A percentile compares a stretch with the other conserved stretches of the same genome.
Evolutionary conservation across 768 basidiomycete species (phyloP).

Genomic region (Boletus bicolor): DNA sequence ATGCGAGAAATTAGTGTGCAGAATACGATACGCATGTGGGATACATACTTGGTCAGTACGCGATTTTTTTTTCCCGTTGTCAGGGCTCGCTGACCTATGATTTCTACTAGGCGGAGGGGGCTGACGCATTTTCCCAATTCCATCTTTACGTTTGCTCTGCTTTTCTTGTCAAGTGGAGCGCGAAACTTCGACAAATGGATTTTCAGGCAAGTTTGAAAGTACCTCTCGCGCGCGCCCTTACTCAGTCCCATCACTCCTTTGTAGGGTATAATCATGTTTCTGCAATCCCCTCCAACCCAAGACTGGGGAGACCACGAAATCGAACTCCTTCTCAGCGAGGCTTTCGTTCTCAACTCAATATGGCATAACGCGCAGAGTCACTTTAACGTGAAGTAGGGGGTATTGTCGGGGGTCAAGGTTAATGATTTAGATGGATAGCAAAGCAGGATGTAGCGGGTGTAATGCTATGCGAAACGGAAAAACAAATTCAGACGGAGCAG

Average conservation of each 20-base stretch:
- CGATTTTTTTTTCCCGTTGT: neutral
- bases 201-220: slow-evolving; percentile 70
- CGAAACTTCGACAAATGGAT: slow-evolving; percentile 92
- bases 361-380: slow-evolving; percentile 94
- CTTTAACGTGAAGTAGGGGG: slow-evolving; percentile 53
- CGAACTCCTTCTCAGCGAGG: slow-evolving; percentile 91
- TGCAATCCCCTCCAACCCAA: slow-evolving; percentile 89
- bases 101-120: slow-evolving; percentile 77
- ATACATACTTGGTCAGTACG: slow-evolving; percentile 86
- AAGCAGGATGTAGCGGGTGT: slow-evolving; percentile 24
- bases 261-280: slow-evolving; percentile 98
- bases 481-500: neutral
- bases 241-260: neutral
- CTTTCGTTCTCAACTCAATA: slow-evolving; percentile 89
- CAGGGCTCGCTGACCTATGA: neutral
- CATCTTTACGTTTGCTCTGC: slow-evolving; percentile 98
- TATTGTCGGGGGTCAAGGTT: too few species aligned
- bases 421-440: slow-evolving; percentile 10
- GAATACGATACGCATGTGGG: slow-evolving; percentile 99
- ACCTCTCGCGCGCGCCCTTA: neutral
- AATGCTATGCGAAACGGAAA: slow-evolving; percentile 19
- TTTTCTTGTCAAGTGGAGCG: slow-evolving; percentile 94
- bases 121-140: slow-evolving; percentile 98
- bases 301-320: slow-evolving; percentile 96
- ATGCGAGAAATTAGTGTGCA: slow-evolving; percentile 98